Conservation (phyloP, 2,329 filamentous ascomycete species). For the Penicillium sp. region DNA sequence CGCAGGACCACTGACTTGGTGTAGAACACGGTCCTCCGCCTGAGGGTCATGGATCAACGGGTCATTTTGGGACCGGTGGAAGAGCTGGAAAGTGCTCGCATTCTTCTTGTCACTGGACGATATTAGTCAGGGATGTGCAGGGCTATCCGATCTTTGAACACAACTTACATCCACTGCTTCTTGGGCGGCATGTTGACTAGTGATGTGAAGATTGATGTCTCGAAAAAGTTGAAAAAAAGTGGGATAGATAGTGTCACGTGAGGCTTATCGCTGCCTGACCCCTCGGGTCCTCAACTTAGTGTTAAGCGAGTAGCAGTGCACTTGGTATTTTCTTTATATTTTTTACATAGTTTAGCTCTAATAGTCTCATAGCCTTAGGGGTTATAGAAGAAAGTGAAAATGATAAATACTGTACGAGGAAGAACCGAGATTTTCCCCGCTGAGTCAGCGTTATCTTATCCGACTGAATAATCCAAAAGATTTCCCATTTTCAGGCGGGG, state of each 20-base stretch:
- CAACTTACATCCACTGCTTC: slow-evolving; percentile 67
- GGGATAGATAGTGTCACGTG: slow-evolving; percentile 30
- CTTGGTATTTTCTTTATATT: background rate
- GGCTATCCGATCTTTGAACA: fast-evolving
- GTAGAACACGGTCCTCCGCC: slow-evolving; percentile 85
- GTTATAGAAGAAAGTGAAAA: background rate
- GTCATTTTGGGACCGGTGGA: slow-evolving; percentile 95
- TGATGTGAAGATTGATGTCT: slow-evolving; percentile 3
- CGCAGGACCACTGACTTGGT: slow-evolving; percentile 52
- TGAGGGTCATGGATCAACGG: slow-evolving; percentile 89
- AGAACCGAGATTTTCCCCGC: slow-evolving; percentile 2
- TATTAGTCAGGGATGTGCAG: no score
- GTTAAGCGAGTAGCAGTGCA: background rate
- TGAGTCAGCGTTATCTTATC: slow-evolving; percentile 32
- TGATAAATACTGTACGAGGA: background rate
- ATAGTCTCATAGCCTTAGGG: background rate
- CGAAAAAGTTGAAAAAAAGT: slow-evolving; percentile 26
- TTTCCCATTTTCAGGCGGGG: slow-evolving; percentile 26
- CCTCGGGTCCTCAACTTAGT: slow-evolving; percentile 18
- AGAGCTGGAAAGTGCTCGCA: slow-evolving; percentile 86
- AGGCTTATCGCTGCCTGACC: slow-evolving; percentile 27
- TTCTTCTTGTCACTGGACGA: slow-evolving; percentile 71
- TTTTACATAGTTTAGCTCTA: background rate
- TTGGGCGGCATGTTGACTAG: slow-evolving; percentile 62
- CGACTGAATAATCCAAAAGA: slow-evolving; percentile 26